phyloP scores from a whole-genome alignment of 176 grass and related monocot genomes.

The Bromus sterilis region DNA sequence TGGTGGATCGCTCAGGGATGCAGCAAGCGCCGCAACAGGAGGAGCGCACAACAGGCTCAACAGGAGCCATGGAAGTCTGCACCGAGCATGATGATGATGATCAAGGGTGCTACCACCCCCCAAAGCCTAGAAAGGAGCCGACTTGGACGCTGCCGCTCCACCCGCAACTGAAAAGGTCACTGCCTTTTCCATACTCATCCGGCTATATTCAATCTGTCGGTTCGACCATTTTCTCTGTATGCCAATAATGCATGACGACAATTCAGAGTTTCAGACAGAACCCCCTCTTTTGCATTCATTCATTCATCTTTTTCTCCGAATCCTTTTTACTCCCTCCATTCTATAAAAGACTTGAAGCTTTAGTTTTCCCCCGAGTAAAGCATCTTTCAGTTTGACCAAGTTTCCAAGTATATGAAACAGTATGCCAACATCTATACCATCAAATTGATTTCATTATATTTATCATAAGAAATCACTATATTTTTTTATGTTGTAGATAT shows the following conservation, averaged over 20 bases:
- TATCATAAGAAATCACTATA: too few species aligned
- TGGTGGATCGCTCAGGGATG: slow-evolving; percentile 18
- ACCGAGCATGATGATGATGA: slow-evolving; percentile 24
- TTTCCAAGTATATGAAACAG: too few species aligned
- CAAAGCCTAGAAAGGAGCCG: slow-evolving; percentile 47
- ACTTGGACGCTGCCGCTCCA: slow-evolving; percentile 16
- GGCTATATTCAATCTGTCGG: not conserved
- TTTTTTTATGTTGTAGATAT: too few species aligned
- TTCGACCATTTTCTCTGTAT: not conserved
- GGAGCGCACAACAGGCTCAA: slow-evolving; percentile 12
- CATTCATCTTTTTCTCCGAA: too few species aligned
- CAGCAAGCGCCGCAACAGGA: not conserved
- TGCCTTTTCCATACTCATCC: slow-evolving; percentile 29
- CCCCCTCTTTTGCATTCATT: not conserved
- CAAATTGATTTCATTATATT: too few species aligned
- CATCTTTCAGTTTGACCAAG: too few species aligned
- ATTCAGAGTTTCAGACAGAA: too few species aligned
- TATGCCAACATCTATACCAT: too few species aligned
- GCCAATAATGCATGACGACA: too few species aligned
- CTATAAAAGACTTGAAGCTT: too few species aligned
- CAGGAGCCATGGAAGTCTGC: slow-evolving; percentile 28
- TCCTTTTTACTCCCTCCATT: too few species aligned
- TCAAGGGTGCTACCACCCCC: slow-evolving; percentile 20
- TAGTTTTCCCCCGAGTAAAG: too few species aligned
- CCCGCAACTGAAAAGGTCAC: slow-evolving; percentile 64